A percentile compares a stretch with the other conserved stretches of the same genome.
phyloP scores from a whole-genome alignment of 2,329 filamentous ascomycete genomes.

The Colletotrichum godetiae region DNA sequence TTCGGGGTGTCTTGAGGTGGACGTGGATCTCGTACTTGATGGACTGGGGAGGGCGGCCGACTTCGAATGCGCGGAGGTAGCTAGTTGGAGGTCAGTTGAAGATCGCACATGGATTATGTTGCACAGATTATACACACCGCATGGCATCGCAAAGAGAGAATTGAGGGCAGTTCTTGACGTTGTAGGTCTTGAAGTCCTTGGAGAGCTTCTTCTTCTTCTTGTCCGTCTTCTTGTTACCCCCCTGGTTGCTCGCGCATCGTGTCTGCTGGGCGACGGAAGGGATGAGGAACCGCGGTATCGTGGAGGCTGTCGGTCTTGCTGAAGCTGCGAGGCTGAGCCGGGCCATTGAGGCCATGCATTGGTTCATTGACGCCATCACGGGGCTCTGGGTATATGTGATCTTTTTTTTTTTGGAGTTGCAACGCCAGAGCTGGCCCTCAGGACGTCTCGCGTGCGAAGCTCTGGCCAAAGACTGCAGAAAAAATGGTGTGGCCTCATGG shows the following conservation, averaged over 20 bases:
- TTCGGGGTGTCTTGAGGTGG: slow-evolving; percentile 84
- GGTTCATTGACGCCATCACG: slow-evolving; percentile 62
- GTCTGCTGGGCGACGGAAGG: slow-evolving; percentile 55
- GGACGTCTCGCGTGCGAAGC: slow-evolving; percentile 18
- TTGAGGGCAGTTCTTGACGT: slow-evolving; percentile 70
- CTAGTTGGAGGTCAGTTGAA: slow-evolving; percentile 56
- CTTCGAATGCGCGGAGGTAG: slow-evolving; percentile 92
- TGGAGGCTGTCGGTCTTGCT: slow-evolving; percentile 53
- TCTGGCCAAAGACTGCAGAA: slow-evolving; percentile 30
- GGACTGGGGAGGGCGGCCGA: slow-evolving; percentile 78
- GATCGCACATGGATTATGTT: background rate
- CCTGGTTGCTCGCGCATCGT: slow-evolving; percentile 55
- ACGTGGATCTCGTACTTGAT: slow-evolving; percentile 92
- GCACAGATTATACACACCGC: slow-evolving; percentile 66
- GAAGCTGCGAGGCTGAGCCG: slow-evolving; percentile 58
- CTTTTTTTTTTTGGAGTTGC: background rate
- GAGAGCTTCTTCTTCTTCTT: slow-evolving; percentile 69
- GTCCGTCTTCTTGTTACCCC: slow-evolving; percentile 62
- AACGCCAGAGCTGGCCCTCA: slow-evolving; percentile 1
- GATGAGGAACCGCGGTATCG: slow-evolving; percentile 62
- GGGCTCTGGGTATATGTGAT: slow-evolving; percentile 38
- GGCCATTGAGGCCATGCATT: slow-evolving; percentile 66
- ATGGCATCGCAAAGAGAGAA: slow-evolving; percentile 93
- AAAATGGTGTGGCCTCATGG: slow-evolving; percentile 19
- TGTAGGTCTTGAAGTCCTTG: slow-evolving; percentile 75